phyloP scores from a whole-genome alignment of 345 rosid species.

The Camelina laxa region DNA sequence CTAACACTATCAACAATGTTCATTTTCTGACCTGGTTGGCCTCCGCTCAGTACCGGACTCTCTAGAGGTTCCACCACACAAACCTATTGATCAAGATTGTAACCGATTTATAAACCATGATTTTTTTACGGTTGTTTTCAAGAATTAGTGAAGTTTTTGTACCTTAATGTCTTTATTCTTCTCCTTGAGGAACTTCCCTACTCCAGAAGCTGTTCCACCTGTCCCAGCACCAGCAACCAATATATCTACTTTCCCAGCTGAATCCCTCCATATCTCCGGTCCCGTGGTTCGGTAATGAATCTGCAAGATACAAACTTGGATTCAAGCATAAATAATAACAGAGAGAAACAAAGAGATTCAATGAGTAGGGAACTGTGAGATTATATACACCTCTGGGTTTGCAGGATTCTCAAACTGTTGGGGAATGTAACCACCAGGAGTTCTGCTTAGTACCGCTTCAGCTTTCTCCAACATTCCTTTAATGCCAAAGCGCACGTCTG shows the following conservation, averaged over 20 bases:
- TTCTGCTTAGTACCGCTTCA: constrained; percentile 55
- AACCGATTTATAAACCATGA: neutral
- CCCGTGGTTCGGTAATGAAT: constrained; percentile 74
- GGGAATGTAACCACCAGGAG: constrained; percentile 56
- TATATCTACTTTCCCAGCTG: constrained; percentile 60
- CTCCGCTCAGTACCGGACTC: constrained; percentile 46
- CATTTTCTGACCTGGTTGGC: constrained; percentile 35
- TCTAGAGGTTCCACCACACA: constrained; percentile 42
- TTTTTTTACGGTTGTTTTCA: neutral
- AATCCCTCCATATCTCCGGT: constrained; percentile 70
- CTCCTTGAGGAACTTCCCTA: constrained; percentile 72
- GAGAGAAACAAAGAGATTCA: neutral
- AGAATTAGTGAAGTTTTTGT: constrained; percentile 9
- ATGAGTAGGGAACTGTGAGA: neutral
- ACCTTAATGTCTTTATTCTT: constrained; percentile 67
- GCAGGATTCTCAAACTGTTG: constrained; percentile 50
- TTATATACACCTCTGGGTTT: constrained; percentile 62
- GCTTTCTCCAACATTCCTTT: constrained; percentile 50
- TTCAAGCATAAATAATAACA: neutral
- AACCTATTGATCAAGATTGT: constrained; percentile 34
- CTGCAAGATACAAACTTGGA: constrained; percentile 43
- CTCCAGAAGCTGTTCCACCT: constrained; percentile 68
- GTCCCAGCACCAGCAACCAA: constrained; percentile 66
- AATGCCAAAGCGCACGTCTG: constrained; percentile 50
- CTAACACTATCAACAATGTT: neutral